phyloP scores from a whole-genome alignment of 257 asterid species.

The Petunia secreta region DNA sequence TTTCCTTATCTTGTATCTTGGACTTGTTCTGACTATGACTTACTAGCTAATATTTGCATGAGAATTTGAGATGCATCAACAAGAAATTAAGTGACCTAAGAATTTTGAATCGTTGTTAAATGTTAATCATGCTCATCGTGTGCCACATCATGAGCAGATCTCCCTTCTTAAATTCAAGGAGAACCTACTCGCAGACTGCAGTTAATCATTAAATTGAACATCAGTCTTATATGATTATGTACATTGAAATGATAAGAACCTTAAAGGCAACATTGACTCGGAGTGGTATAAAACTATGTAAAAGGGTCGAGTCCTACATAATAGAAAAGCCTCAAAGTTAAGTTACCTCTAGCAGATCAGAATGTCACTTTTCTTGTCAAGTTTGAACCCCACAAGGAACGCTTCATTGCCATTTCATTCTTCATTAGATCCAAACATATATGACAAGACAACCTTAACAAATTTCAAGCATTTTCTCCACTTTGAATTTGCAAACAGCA shows the following conservation, averaged over 20 bases:
- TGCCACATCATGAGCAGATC: conserved; percentile 6
- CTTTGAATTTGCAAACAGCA: not conserved
- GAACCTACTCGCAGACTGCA: not conserved
- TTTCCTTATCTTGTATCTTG: not conserved
- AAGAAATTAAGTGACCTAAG: not conserved
- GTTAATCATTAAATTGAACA: not conserved
- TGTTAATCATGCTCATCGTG: not conserved
- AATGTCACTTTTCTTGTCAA: not conserved
- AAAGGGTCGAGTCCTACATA: conserved; percentile 5
- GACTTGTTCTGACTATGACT: not conserved
- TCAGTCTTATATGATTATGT: not conserved
- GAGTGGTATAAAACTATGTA: not conserved
- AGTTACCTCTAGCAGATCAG: not conserved
- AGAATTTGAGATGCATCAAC: not conserved
- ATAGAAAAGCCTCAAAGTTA: not conserved
- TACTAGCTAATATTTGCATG: conserved; percentile 2
- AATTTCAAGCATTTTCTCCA: conserved; percentile 4
- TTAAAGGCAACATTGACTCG: not conserved
- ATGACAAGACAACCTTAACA: not conserved
- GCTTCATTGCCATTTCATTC: conserved; percentile 1
- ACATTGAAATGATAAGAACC: conserved; percentile 20
- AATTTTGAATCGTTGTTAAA: not conserved
- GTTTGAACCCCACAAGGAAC: not conserved
- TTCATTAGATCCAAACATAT: not conserved
- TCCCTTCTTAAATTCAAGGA: not conserved